phyloP scores from a whole-genome alignment of 2,329 filamentous ascomycete species.

The Neofusicoccum sp. region DNA sequence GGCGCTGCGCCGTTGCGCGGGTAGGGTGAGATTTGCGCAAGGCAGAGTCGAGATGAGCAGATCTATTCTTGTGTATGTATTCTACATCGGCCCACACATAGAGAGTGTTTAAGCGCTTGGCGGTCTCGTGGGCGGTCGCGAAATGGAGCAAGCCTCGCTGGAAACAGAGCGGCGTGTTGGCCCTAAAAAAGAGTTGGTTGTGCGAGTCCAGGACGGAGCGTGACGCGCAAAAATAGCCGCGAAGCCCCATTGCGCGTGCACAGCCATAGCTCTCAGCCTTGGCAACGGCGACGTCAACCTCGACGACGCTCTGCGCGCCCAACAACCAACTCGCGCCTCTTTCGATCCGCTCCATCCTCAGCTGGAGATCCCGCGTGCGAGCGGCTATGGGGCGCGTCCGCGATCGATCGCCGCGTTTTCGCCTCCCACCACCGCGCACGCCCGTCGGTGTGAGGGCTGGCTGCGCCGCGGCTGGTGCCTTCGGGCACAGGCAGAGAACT shows the following conservation, averaged over 20 bases:
- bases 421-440: background rate
- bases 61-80: slow-evolving; percentile 7
- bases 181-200: background rate
- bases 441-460: background rate
- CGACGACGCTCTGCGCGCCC: background rate
- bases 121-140: background rate
- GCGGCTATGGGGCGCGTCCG: background rate
- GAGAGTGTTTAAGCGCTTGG: background rate
- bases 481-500: background rate
- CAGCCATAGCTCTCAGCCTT: background rate
- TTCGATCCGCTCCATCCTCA: background rate
- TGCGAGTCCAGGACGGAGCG: background rate
- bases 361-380: background rate
- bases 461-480: slow-evolving; percentile 6
- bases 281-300: background rate
- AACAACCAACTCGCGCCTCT: background rate
- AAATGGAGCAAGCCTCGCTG: background rate
- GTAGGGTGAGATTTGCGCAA: slow-evolving; percentile 1
- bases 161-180: background rate
- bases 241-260: background rate
- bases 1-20: background rate
- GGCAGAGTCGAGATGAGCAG: background rate
- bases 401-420: background rate
- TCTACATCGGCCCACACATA: background rate
- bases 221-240: slow-evolving; percentile 4